Evolutionary conservation across 1,284 basidiomycete species (phyloP), one percentile per base, ranked within the genome.

Genomic region (Apiotrichum montevideense): DNA sequence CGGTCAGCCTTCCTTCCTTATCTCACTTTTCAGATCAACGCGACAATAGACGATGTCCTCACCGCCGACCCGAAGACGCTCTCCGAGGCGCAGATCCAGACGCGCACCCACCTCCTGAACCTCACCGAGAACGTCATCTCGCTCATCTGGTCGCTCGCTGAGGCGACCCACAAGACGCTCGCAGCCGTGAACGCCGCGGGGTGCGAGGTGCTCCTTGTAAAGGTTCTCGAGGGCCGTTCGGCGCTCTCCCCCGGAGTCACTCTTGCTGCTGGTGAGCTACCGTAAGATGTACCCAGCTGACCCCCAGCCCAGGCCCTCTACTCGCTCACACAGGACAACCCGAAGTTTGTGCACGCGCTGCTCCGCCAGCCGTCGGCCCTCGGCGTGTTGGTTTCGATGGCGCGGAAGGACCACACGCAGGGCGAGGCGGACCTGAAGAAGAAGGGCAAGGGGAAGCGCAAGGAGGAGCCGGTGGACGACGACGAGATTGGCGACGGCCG

Each of bases 71-170:
- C 35, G 3, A 52, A 59, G 52, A 63, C 52, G 55, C 66, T 51
- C 70, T 78, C 84, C 1, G 68, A 77, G 79, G 72, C 85, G 3
- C 84, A 87, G 66, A 83, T 71, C 46, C 69, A 72, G 66, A 81
- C 83, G 1, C 84, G 85, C 66, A 86, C 85, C 72, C 79, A 91
- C 42, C 84, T 91, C 5, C 90, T 90, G 68, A 85, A 87, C 61
- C 87, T 95, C 68, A 83, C 90, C 3, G 92, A 96, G 65, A 95
- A 92, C 74, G 83, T 94, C 34, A 87, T 95, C 62, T 91, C 89
- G 8, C 84, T 89, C 29, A 74, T 97, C 35, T 96, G 93, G 93
- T 92, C 90, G 76, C 81, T 97, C 58, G 75, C 71, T 63, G 73
- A 80, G 89, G 91, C 90, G 1, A 92, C 87, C 53, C 89, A 91